These are phyloP conservation scores for Camellia granthamiana DNA, from an alignment of 148 eudicot species.

Conservation along the genomic window DNA sequence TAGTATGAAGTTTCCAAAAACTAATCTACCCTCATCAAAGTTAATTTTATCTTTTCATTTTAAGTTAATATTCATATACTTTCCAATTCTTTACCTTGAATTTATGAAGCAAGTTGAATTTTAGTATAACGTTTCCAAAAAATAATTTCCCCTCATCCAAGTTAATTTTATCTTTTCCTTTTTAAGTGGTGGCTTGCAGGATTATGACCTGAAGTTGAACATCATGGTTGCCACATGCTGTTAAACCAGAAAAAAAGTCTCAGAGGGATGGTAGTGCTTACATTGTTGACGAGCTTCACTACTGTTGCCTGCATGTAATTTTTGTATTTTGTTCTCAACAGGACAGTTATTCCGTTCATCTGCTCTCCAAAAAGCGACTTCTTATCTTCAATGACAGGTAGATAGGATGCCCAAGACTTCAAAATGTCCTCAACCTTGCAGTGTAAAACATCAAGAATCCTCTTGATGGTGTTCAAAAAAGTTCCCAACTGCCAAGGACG, in stretches of 20 bases:
- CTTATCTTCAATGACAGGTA: slow-evolving; percentile 53
- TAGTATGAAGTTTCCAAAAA: not conserved
- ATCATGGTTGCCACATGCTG: not conserved
- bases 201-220: not conserved
- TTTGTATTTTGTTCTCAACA: slow-evolving; percentile 81
- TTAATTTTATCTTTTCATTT: not conserved
- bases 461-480: slow-evolving; percentile 75
- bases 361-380: slow-evolving; percentile 77
- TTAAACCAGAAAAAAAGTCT: not conserved
- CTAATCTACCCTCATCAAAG: not conserved
- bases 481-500: slow-evolving; percentile 57
- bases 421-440: slow-evolving; percentile 68
- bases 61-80: not conserved
- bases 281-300: slow-evolving; percentile 62
- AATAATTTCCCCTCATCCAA: not conserved
- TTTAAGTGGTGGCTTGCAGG: not conserved
- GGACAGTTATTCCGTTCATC: slow-evolving; percentile 69
- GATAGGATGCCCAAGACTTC: slow-evolving; percentile 75
- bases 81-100: not conserved
- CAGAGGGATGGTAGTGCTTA: slow-evolving; percentile 28
- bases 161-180: not conserved
- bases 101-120: not conserved
- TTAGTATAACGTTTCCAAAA: not conserved
- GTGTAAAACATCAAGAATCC: slow-evolving; percentile 78
- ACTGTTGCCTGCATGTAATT: slow-evolving; percentile 80